phyloP scores from a whole-genome alignment of 768 basidiomycete species.

The Hebeloma cylindrosporum region DNA sequence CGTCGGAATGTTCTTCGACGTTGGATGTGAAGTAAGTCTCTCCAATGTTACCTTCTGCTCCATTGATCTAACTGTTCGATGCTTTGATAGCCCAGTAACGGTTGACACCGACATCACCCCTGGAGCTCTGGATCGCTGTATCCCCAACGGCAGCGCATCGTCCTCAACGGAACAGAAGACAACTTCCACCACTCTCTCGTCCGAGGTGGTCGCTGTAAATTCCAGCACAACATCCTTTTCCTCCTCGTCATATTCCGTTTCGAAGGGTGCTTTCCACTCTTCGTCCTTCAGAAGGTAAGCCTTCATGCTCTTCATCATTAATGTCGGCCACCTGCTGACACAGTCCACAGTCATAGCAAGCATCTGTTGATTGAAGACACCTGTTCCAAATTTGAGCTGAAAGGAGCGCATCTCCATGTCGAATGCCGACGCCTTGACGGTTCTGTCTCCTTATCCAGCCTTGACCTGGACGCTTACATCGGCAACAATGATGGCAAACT shows the following conservation, averaged over 20 bases:
- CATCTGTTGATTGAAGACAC: conserved; percentile 14
- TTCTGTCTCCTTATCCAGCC: conserved; percentile 8
- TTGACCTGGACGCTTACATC: conserved; percentile 14
- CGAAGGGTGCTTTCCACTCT: conserved; percentile 16
- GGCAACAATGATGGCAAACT: conserved; percentile 15
- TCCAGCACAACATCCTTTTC: conserved; percentile 6
- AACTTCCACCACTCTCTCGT: conserved; percentile 9
- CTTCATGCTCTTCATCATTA: background rate
- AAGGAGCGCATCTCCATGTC: conserved; percentile 14
- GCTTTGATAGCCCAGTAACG: too few relatives aligned
- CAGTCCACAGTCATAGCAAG: conserved; percentile 10
- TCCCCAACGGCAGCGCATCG: conserved; percentile 6
- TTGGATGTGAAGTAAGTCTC: too few relatives aligned
- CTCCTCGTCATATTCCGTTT: conserved; percentile 5
- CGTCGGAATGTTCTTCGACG: too few relatives aligned
- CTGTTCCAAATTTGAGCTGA: conserved; percentile 14
- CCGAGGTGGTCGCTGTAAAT: conserved; percentile 11
- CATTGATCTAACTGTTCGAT: too few relatives aligned
- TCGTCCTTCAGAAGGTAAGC: conserved; percentile 17
- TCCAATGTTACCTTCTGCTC: too few relatives aligned
- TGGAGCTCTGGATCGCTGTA: background rate
- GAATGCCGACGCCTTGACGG: conserved; percentile 16
- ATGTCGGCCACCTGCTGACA: background rate
- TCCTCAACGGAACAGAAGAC: too few relatives aligned
- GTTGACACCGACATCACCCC: background rate